Evolutionary conservation across 768 basidiomycete species (phyloP).

Genomic region (Tephrocybe rancida): DNA sequence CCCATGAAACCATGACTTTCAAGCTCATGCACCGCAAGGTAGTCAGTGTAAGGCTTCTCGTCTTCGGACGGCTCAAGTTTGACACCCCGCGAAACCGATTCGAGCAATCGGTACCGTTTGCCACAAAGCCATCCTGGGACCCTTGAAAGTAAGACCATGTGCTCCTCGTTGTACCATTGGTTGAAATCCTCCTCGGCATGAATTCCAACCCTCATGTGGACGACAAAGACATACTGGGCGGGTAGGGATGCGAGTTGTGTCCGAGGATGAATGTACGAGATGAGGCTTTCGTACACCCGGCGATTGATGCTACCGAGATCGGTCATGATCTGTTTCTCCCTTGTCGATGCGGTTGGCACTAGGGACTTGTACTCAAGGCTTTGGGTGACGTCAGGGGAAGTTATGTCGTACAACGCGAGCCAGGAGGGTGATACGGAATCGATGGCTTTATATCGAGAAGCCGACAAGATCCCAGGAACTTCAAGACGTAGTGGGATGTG

Average conservation of each 20-base stretch:
- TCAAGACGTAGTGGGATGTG: conserved; percentile 28
- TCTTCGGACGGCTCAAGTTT: conserved; percentile 5
- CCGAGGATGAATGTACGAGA: conserved; percentile 13
- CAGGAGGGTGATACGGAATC: conserved; percentile 29
- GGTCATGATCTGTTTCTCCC: conserved; percentile 24
- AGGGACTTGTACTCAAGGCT: conserved; percentile 24
- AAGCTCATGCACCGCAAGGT: conserved; percentile 14
- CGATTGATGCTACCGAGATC: conserved; percentile 24
- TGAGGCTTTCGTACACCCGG: conserved; percentile 23
- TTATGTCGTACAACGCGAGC: conserved; percentile 31
- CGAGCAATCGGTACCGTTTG: conserved; percentile 25
- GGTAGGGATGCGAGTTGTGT: conserved; percentile 16
- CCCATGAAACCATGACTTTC: conserved; percentile 12
- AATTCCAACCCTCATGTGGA: conserved; percentile 13
- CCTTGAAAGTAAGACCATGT: conserved; percentile 24
- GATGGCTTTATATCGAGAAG: conserved; percentile 27
- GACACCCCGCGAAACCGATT: conserved; percentile 10
- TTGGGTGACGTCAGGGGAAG: conserved; percentile 20
- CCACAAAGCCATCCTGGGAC: conserved; percentile 29
- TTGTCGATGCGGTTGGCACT: conserved; percentile 20
- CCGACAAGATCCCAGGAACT: conserved; percentile 25
- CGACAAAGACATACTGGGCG: conserved; percentile 21
- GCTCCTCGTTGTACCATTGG: conserved; percentile 32
- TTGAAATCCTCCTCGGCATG: conserved; percentile 30
- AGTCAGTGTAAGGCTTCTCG: conserved; percentile 10